A percentile compares a stretch with the other conserved stretches of the same genome.
These are phyloP conservation scores for Furcasterigmium furcatum DNA, from an alignment of 2,329 filamentous ascomycete species.

Conservation along the genomic window DNA sequence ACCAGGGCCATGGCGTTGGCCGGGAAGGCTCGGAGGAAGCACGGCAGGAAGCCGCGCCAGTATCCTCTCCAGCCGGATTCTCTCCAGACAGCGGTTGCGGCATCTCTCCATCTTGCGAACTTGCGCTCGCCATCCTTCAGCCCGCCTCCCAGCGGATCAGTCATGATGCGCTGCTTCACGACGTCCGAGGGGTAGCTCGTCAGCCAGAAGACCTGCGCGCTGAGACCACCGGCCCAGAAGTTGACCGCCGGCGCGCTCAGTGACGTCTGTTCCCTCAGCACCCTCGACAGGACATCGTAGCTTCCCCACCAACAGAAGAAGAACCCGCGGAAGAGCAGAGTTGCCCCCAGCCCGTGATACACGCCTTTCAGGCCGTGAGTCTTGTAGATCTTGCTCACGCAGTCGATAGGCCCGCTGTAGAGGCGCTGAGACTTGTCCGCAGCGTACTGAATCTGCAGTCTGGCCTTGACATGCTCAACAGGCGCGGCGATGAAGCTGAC, in stretches of 20 bases:
- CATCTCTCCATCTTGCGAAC: constrained; percentile 77
- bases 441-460: constrained; percentile 91
- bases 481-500: constrained; percentile 92
- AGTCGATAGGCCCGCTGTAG: constrained; percentile 87
- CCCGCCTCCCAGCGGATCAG: constrained; percentile 75
- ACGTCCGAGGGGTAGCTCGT: constrained; percentile 90
- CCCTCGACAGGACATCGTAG: constrained; percentile 79
- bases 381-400: constrained; percentile 64
- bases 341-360: constrained; percentile 83
- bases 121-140: constrained; percentile 64
- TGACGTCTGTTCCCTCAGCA: constrained; percentile 62
- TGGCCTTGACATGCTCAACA: constrained; percentile 92
- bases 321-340: constrained; percentile 83
- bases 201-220: constrained; percentile 92
- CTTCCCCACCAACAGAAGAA: constrained; percentile 99
- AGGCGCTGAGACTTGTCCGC: constrained; percentile 72
- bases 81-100: constrained; percentile 70
- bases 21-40: constrained; percentile 89
- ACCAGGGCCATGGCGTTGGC: constrained; percentile 93
- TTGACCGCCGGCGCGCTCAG: constrained; percentile 80
- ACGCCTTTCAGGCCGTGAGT: constrained; percentile 75
- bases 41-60: constrained; percentile 91
- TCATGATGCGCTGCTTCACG: constrained; percentile 97
- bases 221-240: constrained; percentile 95
- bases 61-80: constrained; percentile 79